A percentile compares a stretch with the other conserved stretches of the same genome.
Evolutionary conservation across 2,329 filamentous ascomycete species (phyloP).

Genomic region (Aschersonia sp.): DNA sequence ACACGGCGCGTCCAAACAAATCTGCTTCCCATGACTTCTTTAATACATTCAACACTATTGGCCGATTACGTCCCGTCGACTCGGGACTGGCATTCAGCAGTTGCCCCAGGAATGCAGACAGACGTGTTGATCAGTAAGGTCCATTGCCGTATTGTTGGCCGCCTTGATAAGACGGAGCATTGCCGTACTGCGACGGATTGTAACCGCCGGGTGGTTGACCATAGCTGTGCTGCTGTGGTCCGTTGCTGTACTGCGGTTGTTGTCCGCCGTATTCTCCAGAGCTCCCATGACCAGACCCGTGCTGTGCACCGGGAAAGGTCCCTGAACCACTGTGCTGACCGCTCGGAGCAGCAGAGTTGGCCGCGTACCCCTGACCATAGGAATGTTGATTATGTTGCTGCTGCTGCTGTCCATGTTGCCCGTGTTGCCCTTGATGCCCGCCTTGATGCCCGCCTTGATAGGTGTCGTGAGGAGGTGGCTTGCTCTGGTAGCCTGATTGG

Average conservation of each 20-base stretch:
- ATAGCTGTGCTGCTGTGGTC: slow-evolving; percentile 7
- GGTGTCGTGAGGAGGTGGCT: slow-evolving; percentile 1
- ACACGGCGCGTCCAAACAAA: too few relatives aligned
- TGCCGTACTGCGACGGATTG: slow-evolving; percentile 13
- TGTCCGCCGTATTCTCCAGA: slow-evolving; percentile 9
- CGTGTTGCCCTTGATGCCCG: not conserved
- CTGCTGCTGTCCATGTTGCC: not conserved
- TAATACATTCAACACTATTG: too few relatives aligned
- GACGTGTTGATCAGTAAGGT: slow-evolving; percentile 2
- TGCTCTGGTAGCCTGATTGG: slow-evolving; percentile 4
- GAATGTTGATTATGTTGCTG: slow-evolving; percentile 7
- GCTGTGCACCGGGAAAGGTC: slow-evolving; percentile 5
- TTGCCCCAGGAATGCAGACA: not conserved
- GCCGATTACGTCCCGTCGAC: too few relatives aligned
- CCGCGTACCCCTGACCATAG: slow-evolving; percentile 9
- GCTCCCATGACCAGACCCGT: slow-evolving; percentile 11
- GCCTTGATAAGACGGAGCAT: slow-evolving; percentile 11
- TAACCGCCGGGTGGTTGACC: slow-evolving; percentile 3
- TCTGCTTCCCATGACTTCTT: too few relatives aligned
- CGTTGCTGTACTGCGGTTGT: slow-evolving; percentile 9
- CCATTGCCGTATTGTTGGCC: slow-evolving; percentile 8
- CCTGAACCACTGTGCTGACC: slow-evolving; percentile 12
- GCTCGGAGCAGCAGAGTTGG: slow-evolving; percentile 6
- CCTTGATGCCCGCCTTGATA: not conserved
- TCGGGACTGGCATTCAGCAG: not conserved